phyloP scores from a whole-genome alignment of 345 rosid species.

The Arabis hirsuta region DNA sequence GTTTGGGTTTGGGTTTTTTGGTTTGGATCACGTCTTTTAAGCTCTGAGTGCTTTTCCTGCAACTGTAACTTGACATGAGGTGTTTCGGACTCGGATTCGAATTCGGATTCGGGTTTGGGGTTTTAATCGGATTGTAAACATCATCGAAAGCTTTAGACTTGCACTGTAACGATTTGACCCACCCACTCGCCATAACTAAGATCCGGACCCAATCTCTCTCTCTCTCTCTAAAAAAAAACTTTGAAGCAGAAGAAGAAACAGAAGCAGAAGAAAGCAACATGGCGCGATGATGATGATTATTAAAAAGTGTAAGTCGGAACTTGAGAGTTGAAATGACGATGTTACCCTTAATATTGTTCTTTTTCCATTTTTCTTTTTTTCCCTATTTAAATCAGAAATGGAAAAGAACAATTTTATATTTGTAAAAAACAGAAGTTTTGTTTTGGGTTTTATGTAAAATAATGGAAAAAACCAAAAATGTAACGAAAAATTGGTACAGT shows the following conservation, averaged over 20 bases:
- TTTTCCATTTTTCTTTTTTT: not conserved
- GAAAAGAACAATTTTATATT: not conserved
- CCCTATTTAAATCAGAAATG: not conserved
- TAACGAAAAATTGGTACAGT: constrained; percentile 12
- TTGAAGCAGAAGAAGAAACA: constrained; percentile 21
- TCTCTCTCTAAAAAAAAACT: constrained; percentile 31
- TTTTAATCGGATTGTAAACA: constrained; percentile 58
- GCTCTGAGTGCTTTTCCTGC: constrained; percentile 63
- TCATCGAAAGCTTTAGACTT: constrained; percentile 92
- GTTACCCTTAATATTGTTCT: constrained; percentile 1
- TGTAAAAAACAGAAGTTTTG: not conserved
- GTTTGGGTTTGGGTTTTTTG: constrained; percentile 41
- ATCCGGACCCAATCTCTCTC: constrained; percentile 31
- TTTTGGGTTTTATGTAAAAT: constrained; percentile 8
- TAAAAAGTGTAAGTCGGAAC: constrained; percentile 33
- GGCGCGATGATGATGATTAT: constrained; percentile 44
- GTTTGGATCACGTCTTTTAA: constrained; percentile 75
- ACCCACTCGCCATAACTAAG: constrained; percentile 66
- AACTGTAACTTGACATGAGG: constrained; percentile 63
- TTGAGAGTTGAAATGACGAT: not conserved
- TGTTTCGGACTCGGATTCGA: constrained; percentile 43
- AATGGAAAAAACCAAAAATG: constrained; percentile 16
- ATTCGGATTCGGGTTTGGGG: constrained; percentile 28
- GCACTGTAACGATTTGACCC: constrained; percentile 95
- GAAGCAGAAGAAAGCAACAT: constrained; percentile 40